phyloP scores from a whole-genome alignment of 2,329 filamentous ascomycete species.

The Claviceps digitariae region DNA sequence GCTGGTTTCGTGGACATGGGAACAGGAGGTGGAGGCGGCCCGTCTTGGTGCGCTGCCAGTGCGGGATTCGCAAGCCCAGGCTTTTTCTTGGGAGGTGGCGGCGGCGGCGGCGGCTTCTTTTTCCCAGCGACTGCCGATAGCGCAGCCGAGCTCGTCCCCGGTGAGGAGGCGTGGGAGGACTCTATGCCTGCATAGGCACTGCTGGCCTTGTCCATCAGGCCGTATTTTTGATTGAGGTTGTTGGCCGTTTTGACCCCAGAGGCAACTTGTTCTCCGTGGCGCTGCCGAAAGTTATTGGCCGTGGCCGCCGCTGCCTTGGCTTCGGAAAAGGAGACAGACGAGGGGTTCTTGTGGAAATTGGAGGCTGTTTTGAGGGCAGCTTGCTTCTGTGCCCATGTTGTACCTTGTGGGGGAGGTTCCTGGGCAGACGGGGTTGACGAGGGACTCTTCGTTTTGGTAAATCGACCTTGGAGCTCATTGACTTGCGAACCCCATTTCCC shows the following conservation, averaged over 20 bases:
- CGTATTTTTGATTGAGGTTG: conserved; percentile 48
- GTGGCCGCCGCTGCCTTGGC: conserved; percentile 44
- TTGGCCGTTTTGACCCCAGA: conserved; percentile 44
- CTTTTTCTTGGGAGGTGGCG: conserved; percentile 41
- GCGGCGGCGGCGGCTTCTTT: conserved; percentile 41
- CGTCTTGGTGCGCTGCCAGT: conserved; percentile 13
- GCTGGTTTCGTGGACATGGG: conserved; percentile 37
- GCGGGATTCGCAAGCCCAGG: conserved; percentile 19
- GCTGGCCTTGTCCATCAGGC: conserved; percentile 28
- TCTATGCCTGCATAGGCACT: conserved; percentile 12
- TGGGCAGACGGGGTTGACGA: conserved; percentile 11
- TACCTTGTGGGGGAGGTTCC: conserved; percentile 30
- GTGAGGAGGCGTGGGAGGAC: neutral
- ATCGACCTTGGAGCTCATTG: conserved; percentile 55
- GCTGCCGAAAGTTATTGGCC: conserved; percentile 54
- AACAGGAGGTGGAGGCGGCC: conserved; percentile 34
- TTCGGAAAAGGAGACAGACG: conserved; percentile 46
- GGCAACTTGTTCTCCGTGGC: conserved; percentile 55
- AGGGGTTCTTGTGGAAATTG: conserved; percentile 45
- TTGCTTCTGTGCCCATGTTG: conserved; percentile 52
- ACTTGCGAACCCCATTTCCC: conserved; percentile 29
- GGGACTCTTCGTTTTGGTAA: conserved; percentile 37
- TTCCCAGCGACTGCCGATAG: conserved; percentile 20
- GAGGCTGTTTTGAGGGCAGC: conserved; percentile 47
- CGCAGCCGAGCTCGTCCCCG: neutral